Conservation (phyloP, 441 rosid species). For the Adansonia madagascariensis region DNA sequence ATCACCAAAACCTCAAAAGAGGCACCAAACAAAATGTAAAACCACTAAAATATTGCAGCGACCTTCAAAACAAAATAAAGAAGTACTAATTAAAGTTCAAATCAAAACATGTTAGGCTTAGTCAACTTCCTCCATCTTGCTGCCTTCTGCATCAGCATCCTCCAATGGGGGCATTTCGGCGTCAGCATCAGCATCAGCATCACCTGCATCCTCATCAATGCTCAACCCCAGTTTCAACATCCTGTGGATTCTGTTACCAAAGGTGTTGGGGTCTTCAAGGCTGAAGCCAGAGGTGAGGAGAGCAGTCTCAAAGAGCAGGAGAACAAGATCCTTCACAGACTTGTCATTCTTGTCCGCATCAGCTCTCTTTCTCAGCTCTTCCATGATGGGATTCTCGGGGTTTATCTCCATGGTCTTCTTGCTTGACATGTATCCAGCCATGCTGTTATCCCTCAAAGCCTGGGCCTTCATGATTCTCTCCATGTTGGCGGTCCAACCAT, state of each 20-base stretch:
- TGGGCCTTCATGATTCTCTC: slow-evolving; percentile 82
- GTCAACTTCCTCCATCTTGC: slow-evolving; percentile 83
- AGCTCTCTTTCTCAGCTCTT: slow-evolving; percentile 70
- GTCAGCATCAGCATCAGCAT: slow-evolving; percentile 47
- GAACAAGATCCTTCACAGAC: slow-evolving; percentile 70
- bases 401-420: slow-evolving; percentile 78
- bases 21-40: background rate
- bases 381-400: slow-evolving; percentile 67
- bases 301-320: slow-evolving; percentile 62
- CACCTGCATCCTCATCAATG: slow-evolving; percentile 63
- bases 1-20: background rate
- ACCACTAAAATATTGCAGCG: background rate
- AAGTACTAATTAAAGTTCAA: background rate
- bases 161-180: slow-evolving; percentile 62
- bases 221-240: slow-evolving; percentile 71
- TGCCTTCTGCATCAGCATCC: slow-evolving; percentile 67
- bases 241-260: slow-evolving; percentile 73
- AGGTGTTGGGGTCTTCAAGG: slow-evolving; percentile 72
- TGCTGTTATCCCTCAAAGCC: slow-evolving; percentile 67
- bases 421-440: slow-evolving; percentile 70
- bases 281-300: slow-evolving; percentile 75
- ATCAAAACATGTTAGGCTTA: slow-evolving; percentile 27
- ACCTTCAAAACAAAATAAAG: background rate
- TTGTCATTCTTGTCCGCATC: slow-evolving; percentile 66
- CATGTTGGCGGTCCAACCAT: slow-evolving; percentile 77